Evolutionary conservation across 2,329 filamentous ascomycete species (phyloP).

Genomic region (Clarireedia monteithiana): DNA sequence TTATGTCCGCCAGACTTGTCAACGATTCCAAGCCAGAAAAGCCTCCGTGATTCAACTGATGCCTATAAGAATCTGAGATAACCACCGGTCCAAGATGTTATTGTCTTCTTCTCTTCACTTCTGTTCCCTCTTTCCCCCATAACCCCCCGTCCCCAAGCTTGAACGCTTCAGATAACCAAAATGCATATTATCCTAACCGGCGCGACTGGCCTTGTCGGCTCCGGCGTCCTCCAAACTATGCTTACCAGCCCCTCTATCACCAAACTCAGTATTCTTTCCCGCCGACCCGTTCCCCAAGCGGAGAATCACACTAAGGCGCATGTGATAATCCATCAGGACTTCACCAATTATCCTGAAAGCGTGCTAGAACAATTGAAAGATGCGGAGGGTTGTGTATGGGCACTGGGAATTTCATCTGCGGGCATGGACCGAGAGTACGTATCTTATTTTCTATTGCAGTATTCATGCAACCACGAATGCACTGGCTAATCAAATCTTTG

Average conservation of each 20-base stretch:
- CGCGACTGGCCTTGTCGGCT: conserved; percentile 60
- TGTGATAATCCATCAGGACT: conserved; percentile 63
- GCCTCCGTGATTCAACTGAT: no score
- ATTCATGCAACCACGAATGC: neutral
- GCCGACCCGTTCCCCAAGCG: conserved; percentile 56
- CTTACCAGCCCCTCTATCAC: conserved; percentile 44
- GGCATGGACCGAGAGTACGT: conserved; percentile 51
- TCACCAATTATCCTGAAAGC: conserved; percentile 47
- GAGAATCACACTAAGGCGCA: conserved; percentile 44
- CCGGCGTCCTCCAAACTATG: conserved; percentile 53
- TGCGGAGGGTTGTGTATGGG: conserved; percentile 66
- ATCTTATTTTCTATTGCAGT: neutral
- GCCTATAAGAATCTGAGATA: no score
- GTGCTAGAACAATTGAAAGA: conserved; percentile 53
- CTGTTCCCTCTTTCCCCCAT: no score
- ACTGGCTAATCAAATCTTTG: neutral
- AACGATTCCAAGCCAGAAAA: no score
- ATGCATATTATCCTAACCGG: conserved; percentile 63
- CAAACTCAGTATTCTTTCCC: conserved; percentile 60
- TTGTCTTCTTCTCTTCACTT: no score
- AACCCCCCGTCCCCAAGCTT: no score
- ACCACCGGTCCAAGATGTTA: no score
- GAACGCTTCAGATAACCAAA: neutral
- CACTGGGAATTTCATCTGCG: conserved; percentile 56
- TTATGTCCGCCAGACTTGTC: no score